These are phyloP conservation scores for Colletotrichum caudatum DNA, from an alignment of 2,329 filamentous ascomycete genomes.

Conservation along the genomic window DNA sequence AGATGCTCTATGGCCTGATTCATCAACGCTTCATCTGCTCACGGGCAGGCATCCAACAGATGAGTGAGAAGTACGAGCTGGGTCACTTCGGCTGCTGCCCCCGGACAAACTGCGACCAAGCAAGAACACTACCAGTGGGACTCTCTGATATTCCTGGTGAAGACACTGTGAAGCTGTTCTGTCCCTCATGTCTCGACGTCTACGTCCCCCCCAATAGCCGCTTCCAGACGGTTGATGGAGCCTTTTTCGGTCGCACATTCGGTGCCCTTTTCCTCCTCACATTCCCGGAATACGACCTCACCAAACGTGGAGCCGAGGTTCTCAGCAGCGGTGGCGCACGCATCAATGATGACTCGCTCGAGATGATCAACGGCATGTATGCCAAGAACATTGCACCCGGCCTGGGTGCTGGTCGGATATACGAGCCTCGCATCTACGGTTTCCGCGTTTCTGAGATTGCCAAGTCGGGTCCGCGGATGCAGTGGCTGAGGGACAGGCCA, in stretches of 20 bases:
- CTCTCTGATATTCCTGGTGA: slow-evolving; percentile 94
- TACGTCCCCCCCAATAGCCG: slow-evolving; percentile 97
- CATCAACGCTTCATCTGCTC: slow-evolving; percentile 99
- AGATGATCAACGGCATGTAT: slow-evolving; percentile 86
- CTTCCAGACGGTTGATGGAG: slow-evolving; percentile 96
- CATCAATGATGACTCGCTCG: slow-evolving; percentile 58
- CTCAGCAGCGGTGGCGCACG: slow-evolving; percentile 54
- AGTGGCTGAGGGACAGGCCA: slow-evolving; percentile 91
- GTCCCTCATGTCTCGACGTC: slow-evolving; percentile 94
- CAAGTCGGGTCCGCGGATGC: slow-evolving; percentile 92
- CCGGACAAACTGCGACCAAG: slow-evolving; percentile 91
- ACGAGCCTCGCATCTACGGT: slow-evolving; percentile 96
- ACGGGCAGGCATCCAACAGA: slow-evolving; percentile 94
- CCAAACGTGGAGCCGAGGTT: slow-evolving; percentile 74
- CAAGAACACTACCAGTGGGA: slow-evolving; percentile 91
- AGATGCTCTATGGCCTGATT: slow-evolving; percentile 97
- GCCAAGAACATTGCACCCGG: slow-evolving; percentile 89
- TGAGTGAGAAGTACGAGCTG: slow-evolving; percentile 99
- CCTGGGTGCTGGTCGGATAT: slow-evolving; percentile 84
- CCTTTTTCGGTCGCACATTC: slow-evolving; percentile 98
- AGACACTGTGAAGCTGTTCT: slow-evolving; percentile 98
- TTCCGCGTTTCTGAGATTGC: slow-evolving; percentile 94
- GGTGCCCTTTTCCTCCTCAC: slow-evolving; percentile 98
- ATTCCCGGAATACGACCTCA: slow-evolving; percentile 94
- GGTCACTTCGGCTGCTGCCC: slow-evolving; percentile 97